Percentiles rank a stretch among this genome's conserved stretches.
These are phyloP conservation scores for Cerioporus squamosus DNA, from an alignment of 1,284 basidiomycete genomes.

Conservation along the genomic window DNA sequence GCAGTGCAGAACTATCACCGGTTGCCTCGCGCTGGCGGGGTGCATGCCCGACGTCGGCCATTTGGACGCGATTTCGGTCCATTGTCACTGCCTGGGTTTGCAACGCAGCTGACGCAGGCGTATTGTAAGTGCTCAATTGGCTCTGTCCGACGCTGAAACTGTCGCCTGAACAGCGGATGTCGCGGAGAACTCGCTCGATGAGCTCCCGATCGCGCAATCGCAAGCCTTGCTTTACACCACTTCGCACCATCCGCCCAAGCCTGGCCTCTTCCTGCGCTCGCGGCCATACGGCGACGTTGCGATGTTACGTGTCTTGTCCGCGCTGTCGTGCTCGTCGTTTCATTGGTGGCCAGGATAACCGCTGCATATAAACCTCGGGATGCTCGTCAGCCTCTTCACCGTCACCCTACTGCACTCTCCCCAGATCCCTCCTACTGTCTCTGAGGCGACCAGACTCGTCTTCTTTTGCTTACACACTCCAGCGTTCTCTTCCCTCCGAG, in stretches of 20 bases:
- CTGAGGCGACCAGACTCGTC: too few relatives aligned
- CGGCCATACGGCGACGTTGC: background rate
- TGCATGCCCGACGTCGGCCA: background rate
- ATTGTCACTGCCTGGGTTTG: too few relatives aligned
- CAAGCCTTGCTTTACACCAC: constrained; percentile 20
- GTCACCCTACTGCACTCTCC: background rate
- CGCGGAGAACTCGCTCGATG: background rate
- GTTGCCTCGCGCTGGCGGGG: background rate
- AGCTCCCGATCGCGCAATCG: constrained; percentile 27
- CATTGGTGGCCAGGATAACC: background rate
- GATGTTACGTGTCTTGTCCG: too few relatives aligned
- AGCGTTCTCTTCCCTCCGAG: background rate
- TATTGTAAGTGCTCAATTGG: constrained; percentile 4
- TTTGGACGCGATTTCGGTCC: background rate
- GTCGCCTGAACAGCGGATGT: background rate
- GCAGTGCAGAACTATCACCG: background rate
- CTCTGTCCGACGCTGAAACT: background rate
- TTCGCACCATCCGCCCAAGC: constrained; percentile 19
- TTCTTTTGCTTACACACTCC: background rate
- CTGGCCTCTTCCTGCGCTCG: background rate
- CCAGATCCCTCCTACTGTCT: background rate
- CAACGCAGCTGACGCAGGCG: background rate
- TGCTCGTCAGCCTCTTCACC: background rate
- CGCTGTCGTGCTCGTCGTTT: constrained; percentile 1
- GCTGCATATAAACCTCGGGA: background rate